A percentile compares a stretch with the other conserved stretches of the same genome.
phyloP scores from a whole-genome alignment of 176 grass and related monocot species.

The Raddia distichophylla region DNA sequence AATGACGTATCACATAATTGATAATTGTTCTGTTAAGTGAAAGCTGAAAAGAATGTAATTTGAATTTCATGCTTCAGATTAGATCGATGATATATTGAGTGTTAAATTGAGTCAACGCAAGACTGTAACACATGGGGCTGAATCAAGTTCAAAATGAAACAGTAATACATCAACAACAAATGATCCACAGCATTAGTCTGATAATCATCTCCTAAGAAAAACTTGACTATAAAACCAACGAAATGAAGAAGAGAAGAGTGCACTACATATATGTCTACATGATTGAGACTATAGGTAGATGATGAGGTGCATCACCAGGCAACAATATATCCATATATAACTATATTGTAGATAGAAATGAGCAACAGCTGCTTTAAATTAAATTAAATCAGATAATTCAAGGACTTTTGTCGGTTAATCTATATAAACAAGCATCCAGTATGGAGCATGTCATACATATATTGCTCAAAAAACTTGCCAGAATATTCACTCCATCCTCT shows the following conservation, averaged over 20 bases:
- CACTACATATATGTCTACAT: not conserved
- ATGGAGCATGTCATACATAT: not conserved
- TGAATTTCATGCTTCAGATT: not conserved
- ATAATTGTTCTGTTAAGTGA: not conserved
- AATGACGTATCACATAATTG: not conserved
- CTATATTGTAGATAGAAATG: not conserved
- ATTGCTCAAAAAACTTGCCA: not conserved
- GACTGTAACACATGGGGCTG: not conserved
- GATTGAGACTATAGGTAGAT: constrained; percentile 3
- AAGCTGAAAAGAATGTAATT: not conserved
- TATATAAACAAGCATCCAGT: not conserved
- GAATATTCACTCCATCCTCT: not conserved
- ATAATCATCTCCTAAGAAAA: not conserved
- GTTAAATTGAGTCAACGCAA: not conserved
- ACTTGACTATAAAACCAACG: constrained; percentile 5
- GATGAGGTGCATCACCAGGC: not conserved
- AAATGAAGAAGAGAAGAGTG: not conserved
- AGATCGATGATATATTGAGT: not conserved
- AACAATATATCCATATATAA: constrained; percentile 7
- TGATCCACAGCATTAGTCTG: not conserved
- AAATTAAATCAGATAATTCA: not conserved
- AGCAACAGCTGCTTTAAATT: not conserved
- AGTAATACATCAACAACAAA: not conserved
- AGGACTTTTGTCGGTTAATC: not conserved
- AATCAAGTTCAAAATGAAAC: not conserved